Evolutionary conservation across 129 eudicot genomes (phyloP), one percentile per base, ranked within the genome.

Genomic region (Deinandra increscens): DNA sequence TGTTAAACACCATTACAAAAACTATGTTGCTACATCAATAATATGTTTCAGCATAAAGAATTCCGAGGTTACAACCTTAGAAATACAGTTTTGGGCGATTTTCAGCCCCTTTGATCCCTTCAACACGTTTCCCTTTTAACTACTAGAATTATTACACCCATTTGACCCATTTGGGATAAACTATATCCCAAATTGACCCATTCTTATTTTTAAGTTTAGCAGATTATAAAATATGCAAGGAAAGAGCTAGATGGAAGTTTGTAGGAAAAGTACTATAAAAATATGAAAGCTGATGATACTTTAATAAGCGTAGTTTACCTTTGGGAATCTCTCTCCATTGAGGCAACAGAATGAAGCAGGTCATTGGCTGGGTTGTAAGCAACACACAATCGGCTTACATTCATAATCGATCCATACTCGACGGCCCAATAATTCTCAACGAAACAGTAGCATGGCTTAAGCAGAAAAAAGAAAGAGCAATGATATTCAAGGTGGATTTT

Each of bases 291-390:
- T 43, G 9, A 50, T 9, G 37, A 7, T 31, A 10, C 8, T 38
- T 14, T 5, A 68, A 67, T 19, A 41, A 26, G 33, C 13, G 44
- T 63, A 69, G 43, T 75, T 73, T 70, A 94, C 99, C 97, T 94
- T 97, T 46, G 97, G 97, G 82, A 94, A 94, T 74, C 78, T 85
- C 55, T 77, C 97, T 83, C 9, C 90, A 79, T 77, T 77, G 93
- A 87, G 79, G 78, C 78, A 94, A 76, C 76, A 94, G n/a, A n/a
- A n/a, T n/a, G n/a, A n/a, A n/a, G n/a, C n/a, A n/a, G n/a, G n/a
- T n/a, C n/a, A n/a, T n/a, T n/a, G n/a, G n/a, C n/a, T n/a, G n/a
- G n/a, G n/a, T n/a, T n/a, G n/a, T n/a, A n/a, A n/a, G n/a, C n/a
- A n/a, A n/a, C n/a, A n/a, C n/a, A n/a, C n/a, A n/a, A n/a, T n/a